Conservation (phyloP, 2,329 filamentous ascomycete genomes). For the Botrytis deweyae region DNA sequence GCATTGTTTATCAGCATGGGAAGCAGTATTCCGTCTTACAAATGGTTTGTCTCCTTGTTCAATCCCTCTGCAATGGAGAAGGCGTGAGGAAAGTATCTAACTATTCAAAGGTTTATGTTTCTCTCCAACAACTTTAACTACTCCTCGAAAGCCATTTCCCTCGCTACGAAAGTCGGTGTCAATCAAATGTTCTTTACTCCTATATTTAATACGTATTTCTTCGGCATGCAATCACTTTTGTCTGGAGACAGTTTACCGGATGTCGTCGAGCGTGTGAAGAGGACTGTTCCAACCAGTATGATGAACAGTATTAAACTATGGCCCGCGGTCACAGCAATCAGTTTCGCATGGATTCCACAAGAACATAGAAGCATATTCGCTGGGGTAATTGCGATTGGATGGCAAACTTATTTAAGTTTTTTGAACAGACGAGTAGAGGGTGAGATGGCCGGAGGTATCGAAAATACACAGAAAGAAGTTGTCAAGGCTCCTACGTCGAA, state of each 20-base stretch:
- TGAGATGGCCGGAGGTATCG: conserved; percentile 37
- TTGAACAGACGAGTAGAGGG: conserved; percentile 73
- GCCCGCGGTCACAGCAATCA: conserved; percentile 84
- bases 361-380: conserved; percentile 80
- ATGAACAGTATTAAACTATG: conserved; percentile 82
- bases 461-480: not conserved
- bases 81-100: not conserved
- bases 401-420: conserved; percentile 88
- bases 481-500: not conserved
- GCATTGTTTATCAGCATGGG: conserved; percentile 73
- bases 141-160: conserved; percentile 65
- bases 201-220: conserved; percentile 80
- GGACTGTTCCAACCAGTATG: conserved; percentile 74
- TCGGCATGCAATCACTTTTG: conserved; percentile 74
- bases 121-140: conserved; percentile 84
- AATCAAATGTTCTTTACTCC: conserved; percentile 83
- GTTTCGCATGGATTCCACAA: conserved; percentile 77
- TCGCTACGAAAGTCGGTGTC: conserved; percentile 73
- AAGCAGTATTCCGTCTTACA: conserved; percentile 74
- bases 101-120: conserved; percentile 64
- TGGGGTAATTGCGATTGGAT: conserved; percentile 77
- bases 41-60: conserved; percentile 60
- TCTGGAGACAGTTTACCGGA: conserved; percentile 64
- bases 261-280: conserved; percentile 66
- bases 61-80: no score